These are phyloP conservation scores for Dalechampia spathulata DNA, from an alignment of 441 rosid genomes.

Conservation along the genomic window DNA sequence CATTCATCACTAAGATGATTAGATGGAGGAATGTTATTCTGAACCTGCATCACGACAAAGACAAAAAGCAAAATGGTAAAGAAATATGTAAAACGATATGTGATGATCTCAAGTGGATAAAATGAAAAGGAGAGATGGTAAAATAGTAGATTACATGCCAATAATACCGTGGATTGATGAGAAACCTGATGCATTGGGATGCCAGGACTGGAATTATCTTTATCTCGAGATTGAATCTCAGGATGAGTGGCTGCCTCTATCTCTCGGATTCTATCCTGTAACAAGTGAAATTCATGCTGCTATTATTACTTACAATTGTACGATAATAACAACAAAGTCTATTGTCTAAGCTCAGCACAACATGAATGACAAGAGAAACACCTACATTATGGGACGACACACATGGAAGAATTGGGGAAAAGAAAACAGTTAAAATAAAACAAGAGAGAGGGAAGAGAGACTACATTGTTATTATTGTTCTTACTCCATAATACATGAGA, in stretches of 20 bases:
- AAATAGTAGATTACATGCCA: constrained; percentile 35
- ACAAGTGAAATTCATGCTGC: constrained; percentile 10
- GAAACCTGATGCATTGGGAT: constrained; percentile 28
- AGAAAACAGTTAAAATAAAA: too few relatives aligned
- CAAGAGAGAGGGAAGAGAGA: too few relatives aligned
- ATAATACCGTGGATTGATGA: constrained; percentile 41
- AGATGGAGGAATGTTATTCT: constrained; percentile 25
- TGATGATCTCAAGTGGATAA: constrained; percentile 2
- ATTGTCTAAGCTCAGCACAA: constrained; percentile 1
- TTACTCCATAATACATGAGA: too few relatives aligned
- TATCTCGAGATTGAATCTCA: constrained; percentile 34
- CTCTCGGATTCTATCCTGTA: constrained; percentile 75
- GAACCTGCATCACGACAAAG: constrained; percentile 23
- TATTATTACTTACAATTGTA: background rate
- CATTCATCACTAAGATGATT: constrained; percentile 24
- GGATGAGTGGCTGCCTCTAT: constrained; percentile 33
- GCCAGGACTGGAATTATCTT: constrained; percentile 20
- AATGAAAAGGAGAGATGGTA: constrained; percentile 9
- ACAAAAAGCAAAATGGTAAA: constrained; percentile 5
- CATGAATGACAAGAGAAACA: background rate
- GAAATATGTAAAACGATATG: background rate
- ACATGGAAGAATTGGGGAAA: too few relatives aligned
- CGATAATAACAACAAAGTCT: constrained; percentile 4
- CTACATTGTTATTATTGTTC: too few relatives aligned
- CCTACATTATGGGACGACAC: background rate